These are phyloP conservation scores for Rhododendron ferrugineum DNA, from an alignment of 148 eudicot genomes.

Conservation along the genomic window DNA sequence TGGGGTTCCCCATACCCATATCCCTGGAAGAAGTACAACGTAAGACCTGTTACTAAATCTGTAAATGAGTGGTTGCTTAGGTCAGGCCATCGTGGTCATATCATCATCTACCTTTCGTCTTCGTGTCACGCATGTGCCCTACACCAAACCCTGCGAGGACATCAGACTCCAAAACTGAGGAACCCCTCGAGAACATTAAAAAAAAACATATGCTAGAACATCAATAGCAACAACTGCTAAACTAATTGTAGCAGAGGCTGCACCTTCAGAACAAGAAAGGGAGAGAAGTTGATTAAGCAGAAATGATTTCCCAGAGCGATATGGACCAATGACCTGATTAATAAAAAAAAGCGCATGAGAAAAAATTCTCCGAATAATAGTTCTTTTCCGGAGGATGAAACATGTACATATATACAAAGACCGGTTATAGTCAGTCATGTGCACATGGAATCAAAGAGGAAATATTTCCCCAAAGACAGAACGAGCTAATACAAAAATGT, in stretches of 20 bases:
- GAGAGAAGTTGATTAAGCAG: constrained; percentile 95
- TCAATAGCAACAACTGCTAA: not conserved
- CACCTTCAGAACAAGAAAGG: constrained; percentile 95
- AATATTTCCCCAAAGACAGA: not conserved
- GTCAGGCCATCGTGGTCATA: constrained; percentile 1
- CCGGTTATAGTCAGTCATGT: not conserved
- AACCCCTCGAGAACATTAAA: not conserved
- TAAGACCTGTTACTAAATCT: not conserved
- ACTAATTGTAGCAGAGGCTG: constrained; percentile 9
- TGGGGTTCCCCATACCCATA: constrained; percentile 98
- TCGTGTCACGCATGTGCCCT: constrained; percentile 97
- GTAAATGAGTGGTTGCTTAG: not conserved
- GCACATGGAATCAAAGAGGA: not conserved
- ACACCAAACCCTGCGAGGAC: constrained; percentile 84
- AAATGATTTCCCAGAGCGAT: constrained; percentile 96
- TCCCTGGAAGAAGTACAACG: constrained; percentile 39
- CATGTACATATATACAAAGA: not conserved
- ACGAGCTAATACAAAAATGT: not conserved
- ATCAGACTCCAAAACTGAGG: constrained; percentile 7
- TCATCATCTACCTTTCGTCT: constrained; percentile 67
- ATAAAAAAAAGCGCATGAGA: not conserved
- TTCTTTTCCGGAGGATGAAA: not conserved
- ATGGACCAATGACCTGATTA: constrained; percentile 91
- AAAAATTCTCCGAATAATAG: not conserved
- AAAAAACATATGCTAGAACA: not conserved